Percentiles rank a stretch among this genome's conserved stretches.
Conservation (phyloP, 2,329 filamentous ascomycete genomes). For the Coniochaeta sp. region DNA sequence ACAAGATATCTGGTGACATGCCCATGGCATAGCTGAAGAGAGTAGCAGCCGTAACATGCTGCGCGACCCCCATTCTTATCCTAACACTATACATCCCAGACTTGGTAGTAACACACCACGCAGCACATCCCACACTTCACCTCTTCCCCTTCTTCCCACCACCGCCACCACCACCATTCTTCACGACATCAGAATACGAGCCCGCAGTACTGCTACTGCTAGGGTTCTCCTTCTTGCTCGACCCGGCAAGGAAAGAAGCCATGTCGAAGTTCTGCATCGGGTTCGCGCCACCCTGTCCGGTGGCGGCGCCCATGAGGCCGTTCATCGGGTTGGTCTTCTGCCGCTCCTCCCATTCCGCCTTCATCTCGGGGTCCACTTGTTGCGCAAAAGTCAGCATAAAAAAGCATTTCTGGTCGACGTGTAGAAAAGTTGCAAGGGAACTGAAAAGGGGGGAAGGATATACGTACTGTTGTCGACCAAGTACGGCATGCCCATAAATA, state of each 20-base stretch:
- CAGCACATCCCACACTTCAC: constrained; percentile 18
- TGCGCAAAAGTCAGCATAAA: neutral
- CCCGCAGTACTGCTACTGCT: constrained; percentile 10
- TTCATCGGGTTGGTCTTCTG: constrained; percentile 68
- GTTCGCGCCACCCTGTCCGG: constrained; percentile 24
- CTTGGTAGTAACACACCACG: neutral
- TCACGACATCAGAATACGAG: neutral
- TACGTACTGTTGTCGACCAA: constrained; percentile 91
- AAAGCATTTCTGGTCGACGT: too few relatives aligned
- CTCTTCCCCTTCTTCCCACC: constrained; percentile 26
- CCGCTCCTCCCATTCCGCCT: constrained; percentile 85
- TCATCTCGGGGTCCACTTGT: constrained; percentile 95
- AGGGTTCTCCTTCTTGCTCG: constrained; percentile 31
- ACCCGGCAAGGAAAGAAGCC: constrained; percentile 55
- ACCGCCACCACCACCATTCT: constrained; percentile 12
- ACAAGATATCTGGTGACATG: neutral
- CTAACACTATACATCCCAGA: neutral
- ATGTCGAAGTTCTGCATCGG: constrained; percentile 52
- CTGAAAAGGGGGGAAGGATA: neutral
- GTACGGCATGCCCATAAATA: constrained; percentile 92
- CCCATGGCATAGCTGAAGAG: neutral
- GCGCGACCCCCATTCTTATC: neutral
- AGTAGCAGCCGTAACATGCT: neutral
- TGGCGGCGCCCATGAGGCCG: constrained; percentile 40
- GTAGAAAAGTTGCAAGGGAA: neutral